Percentiles rank a stretch among this genome's conserved stretches.
These are phyloP conservation scores for Kwoniella mangroviensis DNA, from an alignment of 768 basidiomycete species.

Conservation along the genomic window DNA sequence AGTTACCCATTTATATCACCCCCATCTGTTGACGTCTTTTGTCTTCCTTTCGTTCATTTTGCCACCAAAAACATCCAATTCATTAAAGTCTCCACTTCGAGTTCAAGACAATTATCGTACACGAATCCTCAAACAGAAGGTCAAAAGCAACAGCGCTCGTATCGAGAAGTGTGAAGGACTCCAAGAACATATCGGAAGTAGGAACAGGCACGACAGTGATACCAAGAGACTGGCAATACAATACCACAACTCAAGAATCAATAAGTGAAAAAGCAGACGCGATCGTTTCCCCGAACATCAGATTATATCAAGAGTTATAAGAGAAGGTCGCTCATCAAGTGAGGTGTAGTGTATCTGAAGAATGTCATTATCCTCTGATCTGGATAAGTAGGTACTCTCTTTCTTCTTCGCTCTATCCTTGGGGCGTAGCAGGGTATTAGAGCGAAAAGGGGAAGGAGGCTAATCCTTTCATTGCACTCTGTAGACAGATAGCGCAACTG, in stretches of 20 bases:
- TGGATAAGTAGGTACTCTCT: conserved; percentile 45
- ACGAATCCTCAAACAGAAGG: background rate
- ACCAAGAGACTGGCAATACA: too few relatives aligned
- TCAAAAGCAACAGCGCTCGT: background rate
- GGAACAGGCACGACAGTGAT: too few relatives aligned
- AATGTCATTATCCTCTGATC: conserved; percentile 46
- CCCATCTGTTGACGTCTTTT: conserved; percentile 5
- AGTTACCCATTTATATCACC: background rate
- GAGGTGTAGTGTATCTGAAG: background rate
- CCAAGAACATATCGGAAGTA: too few relatives aligned
- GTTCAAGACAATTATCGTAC: background rate
- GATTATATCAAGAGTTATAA: background rate
- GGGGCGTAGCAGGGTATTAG: background rate
- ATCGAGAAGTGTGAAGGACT: too few relatives aligned
- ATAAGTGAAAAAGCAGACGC: background rate
- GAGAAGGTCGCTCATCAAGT: background rate
- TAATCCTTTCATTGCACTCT: background rate
- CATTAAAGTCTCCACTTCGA: background rate
- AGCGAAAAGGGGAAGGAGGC: background rate
- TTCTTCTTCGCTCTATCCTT: background rate
- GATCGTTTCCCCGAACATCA: too few relatives aligned
- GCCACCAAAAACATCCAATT: conserved; percentile 7
- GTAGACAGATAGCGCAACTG: conserved; percentile 91
- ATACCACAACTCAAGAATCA: too few relatives aligned
- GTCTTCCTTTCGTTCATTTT: background rate